Evolutionary conservation across 805 yeast species (phyloP).

Genomic region (Wickerhamiella sergipiensis): DNA sequence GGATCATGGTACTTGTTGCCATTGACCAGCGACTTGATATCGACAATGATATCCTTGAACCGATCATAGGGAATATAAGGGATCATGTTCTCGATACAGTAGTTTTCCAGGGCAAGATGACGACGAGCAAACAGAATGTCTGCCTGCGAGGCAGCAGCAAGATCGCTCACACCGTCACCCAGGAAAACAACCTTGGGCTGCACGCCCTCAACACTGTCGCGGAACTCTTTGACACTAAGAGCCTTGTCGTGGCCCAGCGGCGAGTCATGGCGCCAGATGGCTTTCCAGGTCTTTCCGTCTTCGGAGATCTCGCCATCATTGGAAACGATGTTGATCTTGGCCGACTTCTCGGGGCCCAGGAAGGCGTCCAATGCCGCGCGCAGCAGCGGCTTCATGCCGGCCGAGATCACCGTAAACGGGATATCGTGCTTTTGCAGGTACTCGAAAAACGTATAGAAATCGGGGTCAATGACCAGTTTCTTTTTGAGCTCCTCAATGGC

Average conservation of each 20-base stretch:
- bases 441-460: slow-evolving; percentile 27
- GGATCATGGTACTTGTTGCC: slow-evolving; percentile 20
- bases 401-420: slow-evolving; percentile 31
- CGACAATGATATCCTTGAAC: slow-evolving; percentile 29
- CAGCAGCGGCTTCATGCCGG: slow-evolving; percentile 31
- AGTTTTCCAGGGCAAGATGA: slow-evolving; percentile 29
- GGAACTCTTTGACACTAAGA: slow-evolving; percentile 27
- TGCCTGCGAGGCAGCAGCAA: slow-evolving; percentile 33
- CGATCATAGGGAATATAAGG: slow-evolving; percentile 31
- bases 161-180: slow-evolving; percentile 44
- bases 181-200: slow-evolving; percentile 39
- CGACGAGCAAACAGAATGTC: slow-evolving; percentile 32
- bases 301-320: slow-evolving; percentile 27
- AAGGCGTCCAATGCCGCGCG: slow-evolving; percentile 30
- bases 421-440: slow-evolving; percentile 27
- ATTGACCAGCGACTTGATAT: slow-evolving; percentile 20
- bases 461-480: slow-evolving; percentile 28
- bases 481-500: slow-evolving; percentile 26
- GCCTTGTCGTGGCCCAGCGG: slow-evolving; percentile 34
- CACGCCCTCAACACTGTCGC: slow-evolving; percentile 13
- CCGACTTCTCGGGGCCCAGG: slow-evolving; percentile 26
- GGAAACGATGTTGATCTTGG: slow-evolving; percentile 28
- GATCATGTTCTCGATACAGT: slow-evolving; percentile 28
- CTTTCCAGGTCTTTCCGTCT: slow-evolving; percentile 28
- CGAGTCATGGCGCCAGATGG: slow-evolving; percentile 31